These are phyloP conservation scores for Mallotus nudiflorus DNA, from an alignment of 345 rosid species.

Conservation along the genomic window DNA sequence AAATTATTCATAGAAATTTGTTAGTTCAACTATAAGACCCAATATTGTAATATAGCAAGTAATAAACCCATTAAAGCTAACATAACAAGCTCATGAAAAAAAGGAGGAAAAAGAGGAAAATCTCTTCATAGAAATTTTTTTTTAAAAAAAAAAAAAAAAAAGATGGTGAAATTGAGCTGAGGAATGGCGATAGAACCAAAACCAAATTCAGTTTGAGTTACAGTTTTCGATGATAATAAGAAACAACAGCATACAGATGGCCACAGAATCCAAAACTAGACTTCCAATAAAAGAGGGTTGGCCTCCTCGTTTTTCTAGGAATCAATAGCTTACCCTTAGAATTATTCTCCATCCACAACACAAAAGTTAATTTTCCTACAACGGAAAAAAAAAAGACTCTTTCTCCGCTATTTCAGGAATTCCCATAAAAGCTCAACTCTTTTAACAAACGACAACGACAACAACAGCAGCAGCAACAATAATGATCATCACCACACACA, in stretches of 20 bases:
- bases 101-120: background rate
- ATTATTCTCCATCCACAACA: slow-evolving; percentile 42
- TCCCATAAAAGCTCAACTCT: slow-evolving; percentile 27
- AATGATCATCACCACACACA: background rate
- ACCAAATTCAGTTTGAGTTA: background rate
- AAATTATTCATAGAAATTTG: background rate
- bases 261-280: slow-evolving; percentile 28
- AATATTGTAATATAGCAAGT: background rate
- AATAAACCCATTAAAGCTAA: background rate
- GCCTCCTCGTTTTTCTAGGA: slow-evolving; percentile 30
- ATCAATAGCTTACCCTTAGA: slow-evolving; percentile 19
- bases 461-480: background rate
- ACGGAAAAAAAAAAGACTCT: too few species aligned
- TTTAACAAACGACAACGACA: background rate
- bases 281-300: slow-evolving; percentile 35
- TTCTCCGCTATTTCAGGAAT: slow-evolving; percentile 47
- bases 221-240: slow-evolving; percentile 6
- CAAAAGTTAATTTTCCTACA: background rate
- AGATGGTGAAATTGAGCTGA: background rate
- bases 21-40: background rate
- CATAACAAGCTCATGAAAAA: background rate
- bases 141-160: background rate
- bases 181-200: slow-evolving; percentile 8
- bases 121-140: background rate
- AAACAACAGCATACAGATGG: slow-evolving; percentile 9